Evolutionary conservation across 345 rosid species (phyloP).

Genomic region (Psidium friedrichsthalianum): DNA sequence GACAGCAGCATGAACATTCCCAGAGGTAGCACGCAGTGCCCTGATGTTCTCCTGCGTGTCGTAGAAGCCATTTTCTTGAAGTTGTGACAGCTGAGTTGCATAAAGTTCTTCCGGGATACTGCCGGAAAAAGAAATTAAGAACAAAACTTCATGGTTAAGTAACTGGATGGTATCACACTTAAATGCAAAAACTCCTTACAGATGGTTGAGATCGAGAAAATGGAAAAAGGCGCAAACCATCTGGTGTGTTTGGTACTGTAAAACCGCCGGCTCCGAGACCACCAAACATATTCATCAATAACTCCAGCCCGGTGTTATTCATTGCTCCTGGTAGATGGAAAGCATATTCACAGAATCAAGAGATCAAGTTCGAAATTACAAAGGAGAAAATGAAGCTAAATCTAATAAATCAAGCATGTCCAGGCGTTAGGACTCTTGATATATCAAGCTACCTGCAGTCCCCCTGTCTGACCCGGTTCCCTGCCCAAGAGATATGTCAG

Average conservation of each 20-base stretch:
- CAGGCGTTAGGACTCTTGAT: neutral
- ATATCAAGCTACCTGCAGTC: conserved; percentile 29
- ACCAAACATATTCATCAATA: conserved; percentile 89
- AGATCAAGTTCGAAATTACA: neutral
- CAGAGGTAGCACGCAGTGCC: conserved; percentile 67
- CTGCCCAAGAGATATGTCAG: conserved; percentile 12
- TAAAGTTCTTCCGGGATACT: conserved; percentile 84
- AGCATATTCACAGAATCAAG: neutral
- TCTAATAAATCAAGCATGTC: neutral
- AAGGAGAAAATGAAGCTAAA: neutral
- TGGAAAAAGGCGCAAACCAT: conserved; percentile 33
- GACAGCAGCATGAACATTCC: conserved; percentile 82
- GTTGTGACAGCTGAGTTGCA: conserved; percentile 82
- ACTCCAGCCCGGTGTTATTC: conserved; percentile 40
- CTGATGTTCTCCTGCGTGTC: conserved; percentile 82
- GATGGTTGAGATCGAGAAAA: neutral
- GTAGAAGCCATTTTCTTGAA: conserved; percentile 86
- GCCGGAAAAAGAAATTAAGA: neutral
- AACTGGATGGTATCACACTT: neutral
- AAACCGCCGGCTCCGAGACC: conserved; percentile 71
- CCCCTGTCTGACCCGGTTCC: conserved; percentile 45
- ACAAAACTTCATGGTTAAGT: neutral
- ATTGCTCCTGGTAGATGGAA: conserved; percentile 17
- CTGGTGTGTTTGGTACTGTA: conserved; percentile 41
- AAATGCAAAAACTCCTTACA: neutral